These are phyloP conservation scores for Leishmania gerbilli DNA, from an alignment of 208 protist species.

Conservation along the genomic window DNA sequence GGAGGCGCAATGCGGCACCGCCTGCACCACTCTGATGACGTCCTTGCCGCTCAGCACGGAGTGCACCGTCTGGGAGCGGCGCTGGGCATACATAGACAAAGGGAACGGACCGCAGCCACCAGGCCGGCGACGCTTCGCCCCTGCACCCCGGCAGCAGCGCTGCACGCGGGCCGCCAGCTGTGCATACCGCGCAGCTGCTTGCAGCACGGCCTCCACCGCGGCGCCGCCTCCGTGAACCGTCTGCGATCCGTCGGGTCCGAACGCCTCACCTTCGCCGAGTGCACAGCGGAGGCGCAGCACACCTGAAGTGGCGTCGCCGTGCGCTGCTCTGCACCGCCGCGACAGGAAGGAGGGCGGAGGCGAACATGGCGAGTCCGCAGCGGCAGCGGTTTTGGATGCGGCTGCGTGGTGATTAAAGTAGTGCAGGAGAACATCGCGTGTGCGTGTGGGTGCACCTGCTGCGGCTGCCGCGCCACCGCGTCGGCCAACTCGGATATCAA, in stretches of 20 bases:
- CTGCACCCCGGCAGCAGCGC: not conserved
- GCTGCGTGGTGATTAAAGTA: not conserved
- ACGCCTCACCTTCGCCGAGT: conserved; percentile 9
- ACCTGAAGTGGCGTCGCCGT: not conserved
- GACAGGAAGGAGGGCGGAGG: not conserved
- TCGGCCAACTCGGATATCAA: conserved; percentile 13
- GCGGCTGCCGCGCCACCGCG: not conserved
- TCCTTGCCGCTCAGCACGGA: conserved; percentile 25
- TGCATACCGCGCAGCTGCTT: conserved; percentile 16
- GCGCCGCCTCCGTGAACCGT: conserved; percentile 5
- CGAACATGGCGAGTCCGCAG: not conserved
- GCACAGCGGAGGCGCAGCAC: not conserved
- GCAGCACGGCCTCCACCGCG: conserved; percentile 21
- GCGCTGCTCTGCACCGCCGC: not conserved
- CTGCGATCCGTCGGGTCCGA: conserved; percentile 5
- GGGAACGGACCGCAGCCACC: not conserved
- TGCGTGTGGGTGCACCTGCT: not conserved
- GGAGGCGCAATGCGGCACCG: conserved; percentile 10
- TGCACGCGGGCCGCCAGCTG: conserved; percentile 15
- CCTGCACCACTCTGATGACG: conserved; percentile 14
- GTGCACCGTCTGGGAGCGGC: conserved; percentile 14
- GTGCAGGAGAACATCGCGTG: conserved; percentile 27
- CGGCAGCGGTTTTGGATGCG: not conserved
- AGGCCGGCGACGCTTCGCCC: not conserved
- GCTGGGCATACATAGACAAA: not conserved